Evolutionary conservation across 495 filamentous ascomycete species (phyloP).

Genomic region (Tuber aestivum): DNA sequence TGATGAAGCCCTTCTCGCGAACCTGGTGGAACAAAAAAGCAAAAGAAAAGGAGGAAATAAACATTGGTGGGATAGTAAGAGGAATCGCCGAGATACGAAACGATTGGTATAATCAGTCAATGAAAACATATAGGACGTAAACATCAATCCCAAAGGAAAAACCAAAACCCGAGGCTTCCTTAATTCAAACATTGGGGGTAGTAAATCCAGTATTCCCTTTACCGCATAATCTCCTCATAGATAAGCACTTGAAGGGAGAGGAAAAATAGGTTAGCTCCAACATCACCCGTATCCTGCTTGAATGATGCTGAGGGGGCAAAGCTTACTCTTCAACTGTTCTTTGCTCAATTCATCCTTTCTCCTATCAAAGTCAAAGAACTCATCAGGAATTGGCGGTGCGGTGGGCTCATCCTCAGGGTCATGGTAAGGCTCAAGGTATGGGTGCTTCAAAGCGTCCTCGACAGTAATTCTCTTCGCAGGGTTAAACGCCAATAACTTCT

Average conservation of each 20-base stretch:
- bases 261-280: conserved; percentile 20
- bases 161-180: neutral
- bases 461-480: conserved; percentile 97
- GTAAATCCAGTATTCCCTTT: conserved; percentile 38
- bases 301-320: neutral
- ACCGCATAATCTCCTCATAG: conserved; percentile 98
- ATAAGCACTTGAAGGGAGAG: conserved; percentile 63
- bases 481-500: conserved; percentile 96
- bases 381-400: conserved; percentile 90
- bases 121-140: neutral
- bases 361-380: conserved; percentile 99
- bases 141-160: neutral
- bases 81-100: neutral
- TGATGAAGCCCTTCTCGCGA: neutral
- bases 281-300: neutral
- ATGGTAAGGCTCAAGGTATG: conserved; percentile 97
- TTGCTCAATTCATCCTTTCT: conserved; percentile 98
- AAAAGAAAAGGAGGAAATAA: neutral
- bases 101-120: neutral
- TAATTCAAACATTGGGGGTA: neutral
- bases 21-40: neutral
- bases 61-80: neutral
- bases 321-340: conserved; percentile 85
- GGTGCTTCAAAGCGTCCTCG: conserved; percentile 93
- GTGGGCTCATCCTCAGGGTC: conserved; percentile 99